These are phyloP conservation scores for Ogataea populi-albae DNA, from an alignment of 805 yeast species.

Conservation along the genomic window DNA sequence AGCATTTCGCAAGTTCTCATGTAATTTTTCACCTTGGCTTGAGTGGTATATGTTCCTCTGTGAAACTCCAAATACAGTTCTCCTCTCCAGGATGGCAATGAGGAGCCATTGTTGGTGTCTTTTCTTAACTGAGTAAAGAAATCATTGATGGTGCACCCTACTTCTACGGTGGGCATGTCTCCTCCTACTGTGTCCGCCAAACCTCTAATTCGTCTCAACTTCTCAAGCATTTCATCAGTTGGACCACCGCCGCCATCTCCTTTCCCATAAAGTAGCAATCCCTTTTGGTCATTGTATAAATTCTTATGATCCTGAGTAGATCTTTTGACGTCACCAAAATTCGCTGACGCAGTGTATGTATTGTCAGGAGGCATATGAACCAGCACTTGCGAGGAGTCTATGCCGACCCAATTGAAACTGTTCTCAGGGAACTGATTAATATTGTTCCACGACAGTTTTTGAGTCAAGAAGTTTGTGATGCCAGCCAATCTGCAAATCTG, in stretches of 20 bases:
- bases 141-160: slow-evolving; percentile 76
- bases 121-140: slow-evolving; percentile 67
- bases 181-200: slow-evolving; percentile 72
- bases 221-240: slow-evolving; percentile 87
- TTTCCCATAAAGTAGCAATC: slow-evolving; percentile 80
- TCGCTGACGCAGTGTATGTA: slow-evolving; percentile 90
- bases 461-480: slow-evolving; percentile 82
- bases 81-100: slow-evolving; percentile 86
- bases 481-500: slow-evolving; percentile 89
- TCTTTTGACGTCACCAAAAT: slow-evolving; percentile 88
- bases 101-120: slow-evolving; percentile 60
- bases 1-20: slow-evolving; percentile 75
- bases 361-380: slow-evolving; percentile 98
- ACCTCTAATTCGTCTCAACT: slow-evolving; percentile 88
- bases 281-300: slow-evolving; percentile 73
- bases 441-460: slow-evolving; percentile 94
- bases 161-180: slow-evolving; percentile 73
- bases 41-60: slow-evolving; percentile 95
- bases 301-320: slow-evolving; percentile 81
- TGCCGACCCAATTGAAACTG: slow-evolving; percentile 92
- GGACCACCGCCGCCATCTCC: slow-evolving; percentile 99
- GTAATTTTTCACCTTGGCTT: slow-evolving; percentile 77
- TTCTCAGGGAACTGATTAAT: slow-evolving; percentile 86
- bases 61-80: slow-evolving; percentile 94
- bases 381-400: slow-evolving; percentile 89